Base-by-base conservation (phyloP, 176 grass and related monocot species). In the Carex pumila region DNA sequence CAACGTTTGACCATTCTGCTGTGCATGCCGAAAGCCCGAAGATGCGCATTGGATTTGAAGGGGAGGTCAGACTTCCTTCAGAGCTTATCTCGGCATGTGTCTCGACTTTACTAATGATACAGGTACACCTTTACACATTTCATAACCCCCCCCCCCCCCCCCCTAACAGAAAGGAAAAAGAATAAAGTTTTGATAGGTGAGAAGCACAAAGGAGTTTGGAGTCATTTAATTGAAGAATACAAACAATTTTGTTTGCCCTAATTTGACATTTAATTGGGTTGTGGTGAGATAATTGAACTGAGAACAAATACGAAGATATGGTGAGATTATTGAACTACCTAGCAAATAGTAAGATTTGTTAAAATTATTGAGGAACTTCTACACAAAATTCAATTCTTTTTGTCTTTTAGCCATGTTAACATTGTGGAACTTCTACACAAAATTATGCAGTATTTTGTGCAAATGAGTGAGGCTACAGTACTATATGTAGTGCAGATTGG, bases 41-140 rank as follows among this genome's bases (percentile, higher is more conserved):
- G 79, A 53, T 83, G 50, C 69, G 57, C 31, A 69, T 89, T 0
- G 84, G 87, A 61, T 84, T 85, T 59, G 92, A 87, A 63, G 86
- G 79, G 0, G 89, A 92, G 43, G 64, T 81, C 25, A 88, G 91
- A 14, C 76, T 95, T 77, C 93, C 96, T 53, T 85, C 88, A 0
- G 96, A 99, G 36, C 57, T 99, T 49, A 99, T 99, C 50, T 99
- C 93, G 15, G 91, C 93, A 7, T 95, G 93, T 61, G 89, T 99
- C 9, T 88, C 93, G 50, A 95, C 85, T 31, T 85, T 95, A 71
- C 82, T 99, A 25, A 95, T 99, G 96, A 99, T 99, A 82, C 89
- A 99, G 91, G 96, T 93, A 87, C 83, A 65, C n/a, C 81, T 76
- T 66, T 15, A 52, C 7, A 22, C 21, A 55, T 37, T 53, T 65